Base-by-base conservation (phyloP, 192 early-diverging fungal species). In the Coemansia guatemalensis region DNA sequence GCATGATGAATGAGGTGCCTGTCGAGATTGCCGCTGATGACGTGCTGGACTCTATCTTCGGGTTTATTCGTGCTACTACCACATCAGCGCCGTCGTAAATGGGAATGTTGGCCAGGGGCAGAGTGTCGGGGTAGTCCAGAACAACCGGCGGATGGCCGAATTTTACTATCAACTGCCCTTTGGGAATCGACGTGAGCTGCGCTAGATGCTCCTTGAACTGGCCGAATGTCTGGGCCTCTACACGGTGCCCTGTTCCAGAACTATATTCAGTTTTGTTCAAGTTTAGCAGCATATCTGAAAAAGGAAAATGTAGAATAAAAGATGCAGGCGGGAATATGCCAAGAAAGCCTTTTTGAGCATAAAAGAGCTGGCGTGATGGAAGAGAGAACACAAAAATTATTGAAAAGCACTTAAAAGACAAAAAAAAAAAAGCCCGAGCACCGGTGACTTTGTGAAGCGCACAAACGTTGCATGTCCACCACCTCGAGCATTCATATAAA, bases 191-290 rank as follows among this genome's bases (percentile, higher is more conserved):
- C 22, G 66, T 41, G 21, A 60, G 52, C 27, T 50, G 71, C 4
- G 71, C 48, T 41, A 73, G 22, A 17, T 48, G 48, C 17, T 66
- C 60, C 39, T 63, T 73, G 27, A 73, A 59, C 56, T 73, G 64
- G 21, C 71, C 71, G 41, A 73, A 73, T 41, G 64, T 67, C 18
- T 24, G n/a, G 7, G 35, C 32, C 5, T 35, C 49, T 23, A 18
- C 49, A 48, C 48, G 17, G 50, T 54, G 47, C 5, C 48, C 49
- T 32, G 53, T 63, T 9, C 30, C 33, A 33, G 18, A 26, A 24
- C 52, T 58, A 4, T 59, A 21, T 29, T 48, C 58, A 53, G 56
- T 44, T n/a, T 41, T 65, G 56, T 51, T 58, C 44, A 71, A 32
- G 22, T 60, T 35, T 44, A 62, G 60, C 54, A 24, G 35, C 67